Evolutionary conservation across 139 green algal genomes (phyloP).

Genomic region (Mesotaenium endlicherianum): DNA sequence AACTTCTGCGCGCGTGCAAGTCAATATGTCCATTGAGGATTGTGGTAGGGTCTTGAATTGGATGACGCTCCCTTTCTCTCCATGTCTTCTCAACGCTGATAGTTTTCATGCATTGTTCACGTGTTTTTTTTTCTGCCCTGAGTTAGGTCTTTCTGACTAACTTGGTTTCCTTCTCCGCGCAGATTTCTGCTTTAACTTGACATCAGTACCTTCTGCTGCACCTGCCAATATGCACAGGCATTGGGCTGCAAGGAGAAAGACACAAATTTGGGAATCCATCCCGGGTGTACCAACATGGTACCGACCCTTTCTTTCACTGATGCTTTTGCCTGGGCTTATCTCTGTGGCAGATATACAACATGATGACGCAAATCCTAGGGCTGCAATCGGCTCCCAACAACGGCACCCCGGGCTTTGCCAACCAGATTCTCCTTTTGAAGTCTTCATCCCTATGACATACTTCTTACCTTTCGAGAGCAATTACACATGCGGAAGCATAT

Average conservation of each 20-base stretch:
- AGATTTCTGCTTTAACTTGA: neutral
- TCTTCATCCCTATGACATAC: no score
- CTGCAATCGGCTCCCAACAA: conserved; percentile 4
- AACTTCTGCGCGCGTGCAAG: no score
- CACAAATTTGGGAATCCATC: neutral
- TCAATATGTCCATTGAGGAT: no score
- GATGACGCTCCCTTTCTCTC: no score
- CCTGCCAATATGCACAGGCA: neutral
- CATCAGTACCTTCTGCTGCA: neutral
- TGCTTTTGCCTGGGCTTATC: neutral
- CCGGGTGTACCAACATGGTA: neutral
- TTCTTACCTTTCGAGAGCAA: no score
- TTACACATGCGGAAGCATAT: no score
- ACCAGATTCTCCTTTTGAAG: conserved; percentile 9
- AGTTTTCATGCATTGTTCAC: no score
- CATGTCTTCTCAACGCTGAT: no score
- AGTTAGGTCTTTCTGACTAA: neutral
- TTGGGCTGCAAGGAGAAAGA: neutral
- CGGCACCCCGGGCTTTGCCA: neutral
- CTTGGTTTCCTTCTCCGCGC: neutral
- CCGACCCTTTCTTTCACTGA: neutral
- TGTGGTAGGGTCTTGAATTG: no score
- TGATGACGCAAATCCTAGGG: neutral
- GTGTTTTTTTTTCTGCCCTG: no score
- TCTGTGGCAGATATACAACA: neutral